These are phyloP conservation scores for Cyclocybe cylindracea DNA, from an alignment of 768 basidiomycete species.

Conservation along the genomic window DNA sequence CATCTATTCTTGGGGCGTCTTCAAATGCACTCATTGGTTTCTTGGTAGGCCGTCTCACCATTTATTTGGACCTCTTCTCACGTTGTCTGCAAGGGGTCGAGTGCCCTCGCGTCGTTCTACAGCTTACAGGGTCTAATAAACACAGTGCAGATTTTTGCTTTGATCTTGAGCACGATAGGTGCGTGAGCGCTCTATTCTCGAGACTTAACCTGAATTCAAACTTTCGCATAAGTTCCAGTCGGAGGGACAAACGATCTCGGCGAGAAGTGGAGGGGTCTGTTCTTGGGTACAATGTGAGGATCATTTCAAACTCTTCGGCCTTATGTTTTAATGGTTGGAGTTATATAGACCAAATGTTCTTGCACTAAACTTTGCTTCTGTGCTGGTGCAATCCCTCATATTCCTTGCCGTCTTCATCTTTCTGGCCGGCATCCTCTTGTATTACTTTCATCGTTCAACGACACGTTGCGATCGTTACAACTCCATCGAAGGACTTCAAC, in stretches of 20 bases:
- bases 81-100: conserved; percentile 55
- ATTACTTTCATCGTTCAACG: conserved; percentile 56
- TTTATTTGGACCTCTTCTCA: background rate
- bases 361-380: conserved; percentile 71
- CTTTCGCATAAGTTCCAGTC: conserved; percentile 35
- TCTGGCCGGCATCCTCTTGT: conserved; percentile 54
- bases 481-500: conserved; percentile 57
- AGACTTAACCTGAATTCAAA: background rate
- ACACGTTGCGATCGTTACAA: conserved; percentile 48
- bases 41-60: conserved; percentile 41
- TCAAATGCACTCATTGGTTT: conserved; percentile 53
- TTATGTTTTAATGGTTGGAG: conserved; percentile 5
- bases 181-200: conserved; percentile 4
- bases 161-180: conserved; percentile 71
- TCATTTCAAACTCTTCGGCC: background rate
- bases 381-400: conserved; percentile 57
- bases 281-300: conserved; percentile 69
- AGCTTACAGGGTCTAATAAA: conserved; percentile 70
- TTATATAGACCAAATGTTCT: conserved; percentile 64
- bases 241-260: conserved; percentile 32
- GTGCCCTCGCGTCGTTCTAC: conserved; percentile 66
- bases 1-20: conserved; percentile 47
- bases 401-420: conserved; percentile 61
- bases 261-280: conserved; percentile 56
- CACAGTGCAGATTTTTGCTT: conserved; percentile 70